Evolutionary conservation across 176 grass and related monocot species (phyloP).

Genomic region (Musa schizocarpa): DNA sequence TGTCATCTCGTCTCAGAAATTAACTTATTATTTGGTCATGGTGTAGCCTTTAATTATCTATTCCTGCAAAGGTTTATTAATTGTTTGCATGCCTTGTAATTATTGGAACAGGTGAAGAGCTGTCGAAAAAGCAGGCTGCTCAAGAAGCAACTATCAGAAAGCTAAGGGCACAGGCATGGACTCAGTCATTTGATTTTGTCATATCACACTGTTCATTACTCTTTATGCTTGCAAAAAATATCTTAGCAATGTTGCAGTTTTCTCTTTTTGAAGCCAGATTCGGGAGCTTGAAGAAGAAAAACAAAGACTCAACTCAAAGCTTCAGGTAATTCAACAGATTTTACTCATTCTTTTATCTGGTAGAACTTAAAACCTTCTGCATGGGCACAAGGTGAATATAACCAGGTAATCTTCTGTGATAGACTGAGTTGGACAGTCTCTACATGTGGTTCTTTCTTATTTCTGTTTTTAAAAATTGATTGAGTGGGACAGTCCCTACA

Average conservation of each 20-base stretch:
- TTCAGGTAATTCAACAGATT: conserved; percentile 52
- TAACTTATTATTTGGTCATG: background rate
- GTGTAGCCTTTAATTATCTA: background rate
- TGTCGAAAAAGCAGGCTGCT: conserved; percentile 98
- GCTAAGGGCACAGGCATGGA: conserved; percentile 82
- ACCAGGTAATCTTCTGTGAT: too few species aligned
- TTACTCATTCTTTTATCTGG: too few species aligned
- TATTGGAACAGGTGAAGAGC: conserved; percentile 82
- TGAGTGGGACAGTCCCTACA: too few species aligned
- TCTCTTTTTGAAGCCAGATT: conserved; percentile 66
- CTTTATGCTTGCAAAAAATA: conserved; percentile 12
- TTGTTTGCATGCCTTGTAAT: background rate
- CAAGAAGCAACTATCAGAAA: conserved; percentile 99
- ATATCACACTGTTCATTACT: conserved; percentile 5
- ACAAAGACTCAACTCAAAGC: conserved; percentile 86
- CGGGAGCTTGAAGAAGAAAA: conserved; percentile 98
- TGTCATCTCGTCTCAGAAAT: background rate
- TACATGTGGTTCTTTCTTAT: too few species aligned
- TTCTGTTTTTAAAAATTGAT: too few species aligned
- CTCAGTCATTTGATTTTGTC: conserved; percentile 2
- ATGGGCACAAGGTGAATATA: too few species aligned
- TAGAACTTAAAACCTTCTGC: too few species aligned
- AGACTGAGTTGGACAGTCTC: too few species aligned
- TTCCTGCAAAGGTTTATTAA: conserved; percentile 8
- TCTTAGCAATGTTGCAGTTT: conserved; percentile 9